These are phyloP conservation scores for Lycium ferocissimum DNA, from an alignment of 257 asterid species.

Conservation along the genomic window DNA sequence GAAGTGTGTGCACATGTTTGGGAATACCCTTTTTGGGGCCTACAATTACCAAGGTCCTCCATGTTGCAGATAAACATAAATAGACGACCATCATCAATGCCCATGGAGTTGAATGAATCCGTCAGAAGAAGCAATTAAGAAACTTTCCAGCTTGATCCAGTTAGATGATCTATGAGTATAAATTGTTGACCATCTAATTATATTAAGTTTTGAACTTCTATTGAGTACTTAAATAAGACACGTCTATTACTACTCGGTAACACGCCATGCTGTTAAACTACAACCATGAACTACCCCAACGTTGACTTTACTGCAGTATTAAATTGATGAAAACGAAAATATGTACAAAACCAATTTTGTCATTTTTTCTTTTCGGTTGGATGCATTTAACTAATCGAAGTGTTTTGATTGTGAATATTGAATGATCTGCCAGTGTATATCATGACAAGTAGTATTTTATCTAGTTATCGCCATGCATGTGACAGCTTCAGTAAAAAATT, in stretches of 20 bases:
- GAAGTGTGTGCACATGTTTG: slow-evolving; percentile 19
- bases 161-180: not conserved
- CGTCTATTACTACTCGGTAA: not conserved
- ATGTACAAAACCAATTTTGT: not conserved
- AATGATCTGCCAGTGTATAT: not conserved
- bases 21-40: not conserved
- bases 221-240: not conserved
- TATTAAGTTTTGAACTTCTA: not conserved
- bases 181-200: not conserved
- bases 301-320: slow-evolving; percentile 31
- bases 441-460: slow-evolving; percentile 2
- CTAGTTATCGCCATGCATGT: not conserved
- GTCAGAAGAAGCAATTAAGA: not conserved
- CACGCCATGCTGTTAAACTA: slow-evolving; percentile 17
- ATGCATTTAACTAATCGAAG: slow-evolving; percentile 2
- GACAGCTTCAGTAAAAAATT: not conserved
- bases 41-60: slow-evolving; percentile 23
- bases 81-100: not conserved
- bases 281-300: slow-evolving; percentile 25
- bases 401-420: slow-evolving; percentile 9
- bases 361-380: not conserved
- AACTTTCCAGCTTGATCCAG: not conserved
- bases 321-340: not conserved
- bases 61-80: slow-evolving; percentile 2
- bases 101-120: not conserved